Conservation (phyloP, 768 basidiomycete genomes). For the Suillus lakei region DNA sequence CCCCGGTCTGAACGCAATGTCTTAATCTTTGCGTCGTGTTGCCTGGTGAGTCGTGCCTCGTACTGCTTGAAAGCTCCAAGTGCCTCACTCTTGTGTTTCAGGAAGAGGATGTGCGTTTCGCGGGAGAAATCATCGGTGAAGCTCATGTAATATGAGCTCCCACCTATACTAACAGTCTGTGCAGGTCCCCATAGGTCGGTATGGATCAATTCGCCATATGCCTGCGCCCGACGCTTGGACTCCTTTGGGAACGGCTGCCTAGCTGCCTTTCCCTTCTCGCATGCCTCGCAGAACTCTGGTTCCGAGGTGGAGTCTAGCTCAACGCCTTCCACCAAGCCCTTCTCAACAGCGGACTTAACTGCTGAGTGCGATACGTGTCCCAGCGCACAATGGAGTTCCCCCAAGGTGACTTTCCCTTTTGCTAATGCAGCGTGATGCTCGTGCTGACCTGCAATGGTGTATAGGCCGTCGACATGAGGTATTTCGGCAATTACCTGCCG, state of each 20-base stretch:
- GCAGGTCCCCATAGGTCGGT: slow-evolving; percentile 14
- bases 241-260: slow-evolving; percentile 21
- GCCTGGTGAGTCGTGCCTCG: slow-evolving; percentile 29
- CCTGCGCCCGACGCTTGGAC: not conserved
- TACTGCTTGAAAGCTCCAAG: slow-evolving; percentile 31
- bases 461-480: not conserved
- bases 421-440: not conserved
- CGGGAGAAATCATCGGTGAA: slow-evolving; percentile 42
- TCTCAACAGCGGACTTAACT: slow-evolving; percentile 3
- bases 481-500: not conserved
- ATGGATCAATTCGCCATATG: slow-evolving; percentile 18
- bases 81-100: slow-evolving; percentile 35
- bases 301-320: slow-evolving; percentile 27
- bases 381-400: not conserved
- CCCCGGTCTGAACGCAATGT: not conserved
- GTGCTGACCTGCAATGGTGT: not conserved
- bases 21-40: slow-evolving; percentile 17
- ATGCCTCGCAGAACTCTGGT: slow-evolving; percentile 32
- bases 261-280: slow-evolving; percentile 35
- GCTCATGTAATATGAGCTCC: slow-evolving; percentile 36
- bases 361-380: slow-evolving; percentile 6
- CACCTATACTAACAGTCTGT: slow-evolving; percentile 14
- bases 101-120: slow-evolving; percentile 27
- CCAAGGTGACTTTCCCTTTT: not conserved
- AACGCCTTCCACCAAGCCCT: slow-evolving; percentile 29